Base-by-base conservation (phyloP, 2,329 filamentous ascomycete genomes). In the Alternaria rosae region DNA sequence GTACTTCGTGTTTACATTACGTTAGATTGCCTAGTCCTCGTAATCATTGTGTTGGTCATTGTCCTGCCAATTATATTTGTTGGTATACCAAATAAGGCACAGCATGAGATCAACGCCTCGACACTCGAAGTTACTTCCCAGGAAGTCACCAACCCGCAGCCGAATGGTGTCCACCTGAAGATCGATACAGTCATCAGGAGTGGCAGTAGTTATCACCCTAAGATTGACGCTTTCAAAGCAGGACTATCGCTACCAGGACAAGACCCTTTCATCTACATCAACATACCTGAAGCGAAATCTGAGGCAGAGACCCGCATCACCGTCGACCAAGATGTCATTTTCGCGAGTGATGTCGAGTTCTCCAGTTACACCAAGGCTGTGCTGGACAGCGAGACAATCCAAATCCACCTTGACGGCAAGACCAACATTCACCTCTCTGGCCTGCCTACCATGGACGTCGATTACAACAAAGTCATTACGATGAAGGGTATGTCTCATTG, bases 1-100 rank as follows among this genome's bases (percentile, higher is more conserved):
- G 15, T 25, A 15, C 25, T 12, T 21, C 13, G 13, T 10, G 43
- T 62, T 69, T 30, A 71, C 51, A 8, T 15, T 35, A 21, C 42
- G 11, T 25, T 43, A 78, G 76, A 79, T 55, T 69, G 89, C 61
- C 79, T 90, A 60, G 73, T 82, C 15, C 74, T 87, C 54, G 72
- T 85, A 59, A 67, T 82, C 62, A 76, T 88, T 45, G 75, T 85
- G 44, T 81, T 88, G 32, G 76, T 91, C 13, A 80, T 88, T 38
- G 83, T 91, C 17, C 81, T 86, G 41, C 79, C 88, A 41, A 76
- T 90, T 41, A 81, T 88, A 48, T 89, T 84, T 69, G 87, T 89
- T 54, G 87, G 76, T 4, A 86, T 88, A 69, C 87, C 87, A 17
- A 82, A 84, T 30, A 86, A 86, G 59, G 86, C 86, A 32, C 87